Base-by-base conservation (phyloP, 768 basidiomycete species). In the Amanita polypyramis region DNA sequence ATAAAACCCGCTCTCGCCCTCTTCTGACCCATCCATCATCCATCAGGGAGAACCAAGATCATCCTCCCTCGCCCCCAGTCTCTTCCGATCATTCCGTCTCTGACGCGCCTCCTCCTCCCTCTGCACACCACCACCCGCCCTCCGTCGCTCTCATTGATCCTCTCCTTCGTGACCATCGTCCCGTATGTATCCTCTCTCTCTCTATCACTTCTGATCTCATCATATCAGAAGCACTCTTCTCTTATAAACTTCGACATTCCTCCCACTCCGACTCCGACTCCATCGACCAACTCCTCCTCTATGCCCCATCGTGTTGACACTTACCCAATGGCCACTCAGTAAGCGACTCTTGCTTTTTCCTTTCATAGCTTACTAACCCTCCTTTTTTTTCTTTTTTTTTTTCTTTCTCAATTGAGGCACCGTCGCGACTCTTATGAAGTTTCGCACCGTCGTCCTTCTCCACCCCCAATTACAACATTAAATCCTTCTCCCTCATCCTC, bases 291-390 rank as follows among this genome's bases (percentile, higher is more conserved):
- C 25, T 35, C 53, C 25, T 35, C 53, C 14, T 54, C 65, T 51
- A 79, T 77, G 76, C 75, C 77, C 39, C 73, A 72, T 57, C 70
- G 76, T 25, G 72, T 78, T 51, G 70, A 73, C 49, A 55, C 68
- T 39, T 55, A 64, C 39, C 47, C 60, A 19, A 55, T 63, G 52
- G 54, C 61, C 52, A 55, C 65, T 52, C 60, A 63, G 65, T 65
- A 58, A 37, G 66, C 15, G 2, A 12, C 25, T 19, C 45, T 48
- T 49, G 36, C 29, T 51, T 49, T 54, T 58, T 54, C 48, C 34
- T 49, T 52, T 48, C 25, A 41, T 43, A n/a, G 3, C 23, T 34
- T 38, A 23, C 33, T 10, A 21, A 36, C 63, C 35, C 41, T 42
- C n/a, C n/a, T n/a, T n/a, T n/a, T n/a, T n/a, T n/a, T n/a, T n/a